These are phyloP conservation scores for Euphrasia arctica DNA, from an alignment of 305 asterid genomes.

Conservation along the genomic window DNA sequence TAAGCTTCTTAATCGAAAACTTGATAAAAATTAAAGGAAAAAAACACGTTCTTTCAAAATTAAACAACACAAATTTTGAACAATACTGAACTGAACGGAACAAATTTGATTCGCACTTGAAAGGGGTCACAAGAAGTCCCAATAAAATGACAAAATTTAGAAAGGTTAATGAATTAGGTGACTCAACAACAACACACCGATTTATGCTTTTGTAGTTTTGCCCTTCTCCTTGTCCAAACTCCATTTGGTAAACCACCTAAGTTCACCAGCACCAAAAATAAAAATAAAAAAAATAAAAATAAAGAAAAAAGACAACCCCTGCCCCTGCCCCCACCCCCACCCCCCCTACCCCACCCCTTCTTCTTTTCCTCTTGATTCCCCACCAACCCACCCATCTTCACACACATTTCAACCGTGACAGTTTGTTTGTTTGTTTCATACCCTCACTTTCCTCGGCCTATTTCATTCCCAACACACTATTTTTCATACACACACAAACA, in stretches of 20 bases:
- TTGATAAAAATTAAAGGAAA: too few relatives aligned
- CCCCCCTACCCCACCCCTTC: background rate
- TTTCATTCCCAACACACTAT: constrained; percentile 22
- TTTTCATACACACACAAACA: constrained; percentile 2
- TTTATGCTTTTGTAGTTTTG: constrained; percentile 4
- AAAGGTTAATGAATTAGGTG: constrained; percentile 22
- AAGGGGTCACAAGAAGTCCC: background rate
- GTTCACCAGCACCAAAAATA: constrained; percentile 34
- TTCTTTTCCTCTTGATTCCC: constrained; percentile 20
- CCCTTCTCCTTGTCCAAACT: constrained; percentile 20
- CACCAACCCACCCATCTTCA: constrained; percentile 36
- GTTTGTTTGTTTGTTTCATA: constrained; percentile 12
- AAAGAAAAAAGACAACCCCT: background rate
- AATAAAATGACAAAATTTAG: constrained; percentile 6
- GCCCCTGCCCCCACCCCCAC: too few relatives aligned
- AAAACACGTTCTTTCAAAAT: too few relatives aligned
- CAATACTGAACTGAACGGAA: too few relatives aligned
- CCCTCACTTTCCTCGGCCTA: too few relatives aligned
- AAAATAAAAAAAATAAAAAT: background rate
- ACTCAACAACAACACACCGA: background rate
- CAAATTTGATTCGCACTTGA: too few relatives aligned
- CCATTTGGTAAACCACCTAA: constrained; percentile 47
- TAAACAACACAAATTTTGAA: too few relatives aligned
- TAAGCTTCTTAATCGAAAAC: too few relatives aligned
- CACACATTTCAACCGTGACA: constrained; percentile 13